phyloP scores from a whole-genome alignment of 768 basidiomycete genomes.

The Lentinula boryana region DNA sequence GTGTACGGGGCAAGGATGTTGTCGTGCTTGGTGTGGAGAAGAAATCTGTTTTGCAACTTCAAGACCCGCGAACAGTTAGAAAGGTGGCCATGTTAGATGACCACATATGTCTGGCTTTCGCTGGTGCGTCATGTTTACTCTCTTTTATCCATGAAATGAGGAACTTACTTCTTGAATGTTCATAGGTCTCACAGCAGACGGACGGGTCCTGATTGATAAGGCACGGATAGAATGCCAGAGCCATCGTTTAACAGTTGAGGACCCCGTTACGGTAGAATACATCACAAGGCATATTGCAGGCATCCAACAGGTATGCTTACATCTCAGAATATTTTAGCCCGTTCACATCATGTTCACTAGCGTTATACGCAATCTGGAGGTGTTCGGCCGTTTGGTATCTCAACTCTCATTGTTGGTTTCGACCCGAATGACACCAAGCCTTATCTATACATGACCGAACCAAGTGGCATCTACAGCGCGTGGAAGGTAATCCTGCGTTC shows the following conservation, averaged over 20 bases:
- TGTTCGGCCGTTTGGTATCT: slow-evolving; percentile 96
- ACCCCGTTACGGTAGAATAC: slow-evolving; percentile 97
- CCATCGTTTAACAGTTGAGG: slow-evolving; percentile 94
- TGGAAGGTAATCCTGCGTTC: slow-evolving; percentile 71
- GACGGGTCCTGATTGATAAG: slow-evolving; percentile 95
- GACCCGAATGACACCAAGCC: slow-evolving; percentile 88
- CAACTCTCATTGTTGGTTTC: slow-evolving; percentile 94
- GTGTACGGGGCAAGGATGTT: slow-evolving; percentile 89
- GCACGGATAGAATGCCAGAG: slow-evolving; percentile 97
- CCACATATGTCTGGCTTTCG: slow-evolving; percentile 95
- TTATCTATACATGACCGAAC: slow-evolving; percentile 93
- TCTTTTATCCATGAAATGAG: background rate
- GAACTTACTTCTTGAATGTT: background rate
- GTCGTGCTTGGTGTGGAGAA: slow-evolving; percentile 98
- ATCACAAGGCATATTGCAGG: slow-evolving; percentile 97
- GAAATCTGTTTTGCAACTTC: slow-evolving; percentile 95
- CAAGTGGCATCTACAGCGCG: slow-evolving; percentile 94
- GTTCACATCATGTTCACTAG: slow-evolving; percentile 29
- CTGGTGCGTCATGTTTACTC: slow-evolving; percentile 51
- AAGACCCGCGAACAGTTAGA: slow-evolving; percentile 95
- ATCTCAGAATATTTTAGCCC: background rate
- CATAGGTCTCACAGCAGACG: slow-evolving; percentile 92
- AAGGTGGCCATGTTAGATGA: slow-evolving; percentile 99
- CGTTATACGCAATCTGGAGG: slow-evolving; percentile 98
- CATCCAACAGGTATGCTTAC: slow-evolving; percentile 82